phyloP scores from a whole-genome alignment of 257 asterid species.

The Datura wrightii region DNA sequence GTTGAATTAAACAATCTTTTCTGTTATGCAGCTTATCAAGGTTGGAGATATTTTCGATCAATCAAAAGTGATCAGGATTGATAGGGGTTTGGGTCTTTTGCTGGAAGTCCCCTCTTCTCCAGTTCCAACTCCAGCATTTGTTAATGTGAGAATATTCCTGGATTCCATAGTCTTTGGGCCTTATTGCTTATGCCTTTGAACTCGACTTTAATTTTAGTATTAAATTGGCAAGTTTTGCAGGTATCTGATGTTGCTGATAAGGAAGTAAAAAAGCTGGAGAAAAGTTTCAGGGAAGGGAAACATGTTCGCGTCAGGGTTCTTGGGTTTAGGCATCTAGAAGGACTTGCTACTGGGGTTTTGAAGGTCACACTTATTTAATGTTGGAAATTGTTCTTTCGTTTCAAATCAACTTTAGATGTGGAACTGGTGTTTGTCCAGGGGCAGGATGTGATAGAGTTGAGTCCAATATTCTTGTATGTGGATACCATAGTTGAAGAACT shows the following conservation, averaged over 20 bases:
- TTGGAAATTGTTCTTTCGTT: conserved; percentile 19
- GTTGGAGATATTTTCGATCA: conserved; percentile 81
- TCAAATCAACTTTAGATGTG: not conserved
- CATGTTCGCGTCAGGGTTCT: conserved; percentile 78
- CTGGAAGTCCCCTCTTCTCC: conserved; percentile 82
- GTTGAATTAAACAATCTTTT: conserved; percentile 25
- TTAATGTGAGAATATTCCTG: conserved; percentile 63
- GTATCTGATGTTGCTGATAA: conserved; percentile 76
- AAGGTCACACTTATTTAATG: conserved; percentile 56
- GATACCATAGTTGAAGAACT: conserved; percentile 11
- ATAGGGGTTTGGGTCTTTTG: conserved; percentile 80
- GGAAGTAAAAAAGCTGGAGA: conserved; percentile 74
- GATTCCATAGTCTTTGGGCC: not conserved
- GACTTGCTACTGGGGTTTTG: conserved; percentile 81
- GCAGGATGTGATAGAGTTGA: conserved; percentile 3
- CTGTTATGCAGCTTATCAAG: conserved; percentile 73
- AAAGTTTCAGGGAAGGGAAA: conserved; percentile 82
- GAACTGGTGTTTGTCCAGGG: not conserved
- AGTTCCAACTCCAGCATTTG: conserved; percentile 84
- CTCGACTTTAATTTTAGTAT: conserved; percentile 2
- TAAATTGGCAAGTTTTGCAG: conserved; percentile 49
- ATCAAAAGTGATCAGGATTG: conserved; percentile 84
- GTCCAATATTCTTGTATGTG: not conserved
- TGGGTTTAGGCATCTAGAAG: conserved; percentile 92
- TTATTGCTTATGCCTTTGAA: not conserved